Base-by-base conservation (phyloP, 192 early-diverging fungal species). In the Coemansia sp. region DNA sequence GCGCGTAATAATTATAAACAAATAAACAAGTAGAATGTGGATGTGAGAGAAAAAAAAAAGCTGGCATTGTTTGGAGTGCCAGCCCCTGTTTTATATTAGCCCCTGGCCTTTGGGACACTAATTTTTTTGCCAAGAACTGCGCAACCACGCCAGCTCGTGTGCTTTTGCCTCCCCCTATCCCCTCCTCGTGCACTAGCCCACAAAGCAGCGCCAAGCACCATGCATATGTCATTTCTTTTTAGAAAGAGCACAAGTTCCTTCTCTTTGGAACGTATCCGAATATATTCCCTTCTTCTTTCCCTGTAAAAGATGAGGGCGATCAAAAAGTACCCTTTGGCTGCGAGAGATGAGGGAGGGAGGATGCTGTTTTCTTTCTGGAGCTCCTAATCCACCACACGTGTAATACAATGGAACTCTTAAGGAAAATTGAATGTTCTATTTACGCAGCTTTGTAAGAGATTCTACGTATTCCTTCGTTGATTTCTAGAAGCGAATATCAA, bases 71-170 rank as follows among this genome's bases (percentile, higher is more conserved):
- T 10, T 53, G 50, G 50, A 22, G 22, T 24, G 22, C 22, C 22
- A 9, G 49, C 8, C 49, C 49, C 24, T 9, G n/a, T 29, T 53
- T 30, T 53, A 29, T 30, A 30, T 24, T 24, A 20, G 18, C 5
- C 43, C 4, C 43, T 44, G 43, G 43, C 43, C 12, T n/a, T 53
- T 30, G 27, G 22, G 12, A 24, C 50, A 15, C 22, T 24, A 24
- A 24, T 24, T 24, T 13, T 53, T 29, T 53, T 53, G 50, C 50
- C 50, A 53, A 53, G 50, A 53, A 30, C 50, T 53, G 50, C 24
- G 49, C 7, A 27, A 50, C 11, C 10, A 50, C 47, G 9, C 50
- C 27, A 12, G 50, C 27, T 3, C 3, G 50, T 29, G 27, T 2
- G 12, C 4, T 53, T 24, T 24, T 24, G 22, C 22, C 22, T 30